Conservation (phyloP, 78 protist genomes). For the Cavenderia fasciculata region DNA sequence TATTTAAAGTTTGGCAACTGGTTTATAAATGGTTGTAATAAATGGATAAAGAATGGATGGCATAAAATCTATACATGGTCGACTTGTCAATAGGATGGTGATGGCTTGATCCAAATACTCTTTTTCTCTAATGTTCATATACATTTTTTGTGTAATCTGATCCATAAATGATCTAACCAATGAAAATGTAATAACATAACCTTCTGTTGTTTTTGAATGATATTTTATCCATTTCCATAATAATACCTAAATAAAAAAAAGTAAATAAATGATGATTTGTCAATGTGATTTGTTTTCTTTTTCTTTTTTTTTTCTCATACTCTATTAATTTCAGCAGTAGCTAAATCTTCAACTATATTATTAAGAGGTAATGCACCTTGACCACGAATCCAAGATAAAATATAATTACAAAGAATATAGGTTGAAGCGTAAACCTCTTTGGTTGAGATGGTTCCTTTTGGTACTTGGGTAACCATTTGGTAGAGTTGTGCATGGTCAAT, state of each 20-base stretch:
- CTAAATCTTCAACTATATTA: slow-evolving; percentile 84
- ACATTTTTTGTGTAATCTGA: neutral
- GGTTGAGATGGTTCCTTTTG: slow-evolving; percentile 11
- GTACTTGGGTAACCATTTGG: neutral
- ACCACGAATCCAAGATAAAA: slow-evolving; percentile 74
- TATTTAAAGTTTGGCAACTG: too few relatives aligned
- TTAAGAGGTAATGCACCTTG: slow-evolving; percentile 75
- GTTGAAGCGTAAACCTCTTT: slow-evolving; percentile 55
- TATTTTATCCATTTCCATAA: slow-evolving; percentile 62
- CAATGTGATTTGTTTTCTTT: slow-evolving; percentile 16
- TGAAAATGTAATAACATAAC: neutral
- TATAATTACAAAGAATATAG: slow-evolving; percentile 16
- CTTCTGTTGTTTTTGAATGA: slow-evolving; percentile 13
- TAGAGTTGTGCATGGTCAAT: neutral
- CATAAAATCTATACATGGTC: slow-evolving; percentile 52
- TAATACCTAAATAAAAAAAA: neutral
- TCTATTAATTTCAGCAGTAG: slow-evolving; percentile 87
- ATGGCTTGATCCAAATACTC: neutral
- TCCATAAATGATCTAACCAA: neutral
- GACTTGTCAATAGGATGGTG: neutral
- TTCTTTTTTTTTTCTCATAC: neutral
- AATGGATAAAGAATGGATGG: slow-evolving; percentile 61
- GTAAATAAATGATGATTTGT: neutral
- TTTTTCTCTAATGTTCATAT: neutral
- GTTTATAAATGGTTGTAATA: slow-evolving; percentile 3